These are phyloP conservation scores for Podila clonocystis DNA, from an alignment of 192 early-diverging fungal genomes.

Conservation along the genomic window DNA sequence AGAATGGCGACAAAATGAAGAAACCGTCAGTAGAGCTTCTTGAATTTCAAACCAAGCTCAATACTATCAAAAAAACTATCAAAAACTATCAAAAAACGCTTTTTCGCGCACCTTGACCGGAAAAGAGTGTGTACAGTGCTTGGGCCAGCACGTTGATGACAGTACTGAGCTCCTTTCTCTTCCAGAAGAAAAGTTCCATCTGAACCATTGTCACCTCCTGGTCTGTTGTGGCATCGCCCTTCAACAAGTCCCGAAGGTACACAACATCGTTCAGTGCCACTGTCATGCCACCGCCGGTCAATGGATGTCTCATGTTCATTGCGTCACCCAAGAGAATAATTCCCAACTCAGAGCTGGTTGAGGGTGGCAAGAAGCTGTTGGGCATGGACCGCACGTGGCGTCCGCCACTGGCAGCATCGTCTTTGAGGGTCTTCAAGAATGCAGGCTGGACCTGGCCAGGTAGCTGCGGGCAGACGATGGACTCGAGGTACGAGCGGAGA, in stretches of 20 bases:
- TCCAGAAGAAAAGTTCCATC: slow-evolving; percentile 80
- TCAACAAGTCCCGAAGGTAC: slow-evolving; percentile 70
- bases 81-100: too few relatives aligned
- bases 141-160: slow-evolving; percentile 93
- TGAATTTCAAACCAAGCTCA: too few relatives aligned
- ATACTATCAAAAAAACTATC: too few relatives aligned
- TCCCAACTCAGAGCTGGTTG: slow-evolving; percentile 75
- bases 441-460: slow-evolving; percentile 67
- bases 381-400: slow-evolving; percentile 85
- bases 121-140: slow-evolving; percentile 92
- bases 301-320: slow-evolving; percentile 94
- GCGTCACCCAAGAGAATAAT: slow-evolving; percentile 93
- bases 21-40: neutral
- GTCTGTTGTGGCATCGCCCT: slow-evolving; percentile 52
- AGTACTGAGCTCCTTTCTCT: slow-evolving; percentile 71
- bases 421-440: slow-evolving; percentile 76
- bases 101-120: slow-evolving; percentile 68
- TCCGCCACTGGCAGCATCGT: slow-evolving; percentile 32
- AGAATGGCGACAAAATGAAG: neutral
- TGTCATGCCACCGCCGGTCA: slow-evolving; percentile 98
- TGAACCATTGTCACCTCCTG: slow-evolving; percentile 60
- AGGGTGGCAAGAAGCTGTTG: slow-evolving; percentile 90
- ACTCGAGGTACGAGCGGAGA: slow-evolving; percentile 69
- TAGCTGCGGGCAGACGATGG: slow-evolving; percentile 72
- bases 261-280: slow-evolving; percentile 94